Evolutionary conservation across 140 eudicot species (phyloP).

Genomic region (Anethum foeniculum): DNA sequence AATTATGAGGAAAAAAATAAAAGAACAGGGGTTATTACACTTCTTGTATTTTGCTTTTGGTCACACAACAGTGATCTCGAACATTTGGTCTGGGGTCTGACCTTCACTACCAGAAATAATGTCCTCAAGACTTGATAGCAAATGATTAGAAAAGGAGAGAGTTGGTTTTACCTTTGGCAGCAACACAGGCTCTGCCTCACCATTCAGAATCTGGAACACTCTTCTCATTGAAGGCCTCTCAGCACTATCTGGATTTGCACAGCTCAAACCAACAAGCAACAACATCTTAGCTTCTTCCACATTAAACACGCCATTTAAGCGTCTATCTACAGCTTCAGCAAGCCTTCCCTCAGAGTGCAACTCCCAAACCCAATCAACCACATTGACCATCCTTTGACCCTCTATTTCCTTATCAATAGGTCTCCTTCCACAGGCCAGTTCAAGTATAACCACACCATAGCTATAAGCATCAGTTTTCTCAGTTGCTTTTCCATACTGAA

Average conservation of each 20-base stretch:
- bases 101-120: constrained; percentile 26
- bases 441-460: constrained; percentile 68
- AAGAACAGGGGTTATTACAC: not conserved
- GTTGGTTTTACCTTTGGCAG: constrained; percentile 63
- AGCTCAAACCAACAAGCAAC: constrained; percentile 59
- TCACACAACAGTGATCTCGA: constrained; percentile 2
- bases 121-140: constrained; percentile 43
- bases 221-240: constrained; percentile 79
- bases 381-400: constrained; percentile 40
- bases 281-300: constrained; percentile 44
- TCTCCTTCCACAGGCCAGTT: constrained; percentile 72
- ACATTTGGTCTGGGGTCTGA: not conserved
- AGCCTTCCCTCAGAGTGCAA: constrained; percentile 47
- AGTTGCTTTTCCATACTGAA: constrained; percentile 67
- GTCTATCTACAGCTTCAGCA: constrained; percentile 47
- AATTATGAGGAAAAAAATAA: not conserved
- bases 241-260: constrained; percentile 61
- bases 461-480: constrained; percentile 76
- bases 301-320: constrained; percentile 40
- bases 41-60: not conserved
- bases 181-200: constrained; percentile 40
- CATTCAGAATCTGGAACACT: constrained; percentile 64
- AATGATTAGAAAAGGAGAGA: constrained; percentile 46
- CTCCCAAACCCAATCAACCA: constrained; percentile 87
- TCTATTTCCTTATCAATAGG: constrained; percentile 51